Base-by-base conservation (phyloP, 352 stramenopile genomes). In the Albugo laibachii region DNA sequence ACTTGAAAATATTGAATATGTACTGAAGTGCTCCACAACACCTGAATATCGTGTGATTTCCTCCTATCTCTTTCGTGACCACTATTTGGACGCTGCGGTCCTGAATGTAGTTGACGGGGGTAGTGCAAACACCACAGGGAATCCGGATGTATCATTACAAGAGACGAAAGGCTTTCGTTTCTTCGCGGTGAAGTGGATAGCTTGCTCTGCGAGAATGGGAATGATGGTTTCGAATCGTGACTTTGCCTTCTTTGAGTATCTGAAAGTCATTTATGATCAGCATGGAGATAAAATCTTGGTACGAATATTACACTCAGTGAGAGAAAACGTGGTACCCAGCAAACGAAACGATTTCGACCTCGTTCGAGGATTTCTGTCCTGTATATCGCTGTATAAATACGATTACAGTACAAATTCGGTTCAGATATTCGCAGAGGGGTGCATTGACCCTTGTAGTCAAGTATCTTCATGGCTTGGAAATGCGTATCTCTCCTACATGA, bases 341-440 rank as follows among this genome's bases (percentile, higher is more conserved):
- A 69, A 50, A 45, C 55, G 53, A 1, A 61, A 62, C 12, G 63
- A 76, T 18, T 58, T 75, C 43, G 55, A 56, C 24, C 69, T 86
- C 42, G 71, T 83, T 19, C 74, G 69, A 18, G 59, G 55, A 13
- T 52, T 62, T 11, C 56, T 81, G 47, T 65, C 68, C 10, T 76
- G 80, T 49, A 63, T 71, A 18, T 74, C 56, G 43, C 63, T 82
- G 61, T 86, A 83, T 52, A 56, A 51, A 6, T 80, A 62, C 52
- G 71, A 86, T 54, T 37, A 55, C 12, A 56, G 52, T 38, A 59
- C 64, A 2, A 69, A 74, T 20, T 63, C 63, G 0, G 66, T 86
- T 6, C 74, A 82, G 43, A 66, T 86, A 10, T 80, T 86, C 34
- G 59, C 61, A 20, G 73, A 86, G 51, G 63, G 63, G 2, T 59